Percentiles rank a stretch among this genome's conserved stretches.
These are phyloP conservation scores for Sclerotinia sclerotiorum DNA, from an alignment of 2,329 filamentous ascomycete species.

Conservation along the genomic window DNA sequence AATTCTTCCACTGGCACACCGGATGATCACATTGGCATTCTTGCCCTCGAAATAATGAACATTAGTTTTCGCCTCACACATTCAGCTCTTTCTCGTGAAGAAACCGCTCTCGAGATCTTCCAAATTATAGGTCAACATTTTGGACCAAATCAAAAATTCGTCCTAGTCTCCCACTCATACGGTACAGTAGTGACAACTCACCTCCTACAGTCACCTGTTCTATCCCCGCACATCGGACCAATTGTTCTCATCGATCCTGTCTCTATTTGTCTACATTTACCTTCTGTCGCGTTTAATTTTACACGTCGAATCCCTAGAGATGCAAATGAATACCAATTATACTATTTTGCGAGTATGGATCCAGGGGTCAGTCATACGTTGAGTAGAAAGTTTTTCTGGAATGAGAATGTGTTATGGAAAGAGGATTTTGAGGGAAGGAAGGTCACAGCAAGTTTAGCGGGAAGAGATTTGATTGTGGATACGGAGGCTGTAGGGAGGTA, in stretches of 20 bases:
- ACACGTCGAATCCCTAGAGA: slow-evolving; percentile 45
- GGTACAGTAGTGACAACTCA: slow-evolving; percentile 57
- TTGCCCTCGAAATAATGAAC: slow-evolving; percentile 59
- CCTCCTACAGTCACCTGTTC: slow-evolving; percentile 48
- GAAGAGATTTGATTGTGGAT: slow-evolving; percentile 56
- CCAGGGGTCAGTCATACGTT: slow-evolving; percentile 59
- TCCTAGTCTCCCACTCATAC: slow-evolving; percentile 54
- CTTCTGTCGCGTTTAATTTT: slow-evolving; percentile 65
- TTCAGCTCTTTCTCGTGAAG: slow-evolving; percentile 48
- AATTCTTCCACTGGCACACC: slow-evolving; percentile 42
- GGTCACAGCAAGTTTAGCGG: slow-evolving; percentile 52
- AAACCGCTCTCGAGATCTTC: slow-evolving; percentile 53
- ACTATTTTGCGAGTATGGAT: slow-evolving; percentile 60
- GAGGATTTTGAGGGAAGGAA: slow-evolving; percentile 48
- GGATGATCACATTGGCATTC: slow-evolving; percentile 55
- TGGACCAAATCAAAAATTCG: slow-evolving; percentile 47
- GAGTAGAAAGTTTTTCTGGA: slow-evolving; percentile 60
- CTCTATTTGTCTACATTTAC: slow-evolving; percentile 58
- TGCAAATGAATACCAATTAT: slow-evolving; percentile 59
- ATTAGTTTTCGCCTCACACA: slow-evolving; percentile 58
- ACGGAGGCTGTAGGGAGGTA: slow-evolving; percentile 54
- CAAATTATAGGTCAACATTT: slow-evolving; percentile 53
- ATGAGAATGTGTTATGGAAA: slow-evolving; percentile 60
- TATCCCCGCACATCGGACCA: slow-evolving; percentile 48
- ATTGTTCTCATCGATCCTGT: slow-evolving; percentile 60